These are phyloP conservation scores for Penicillium paneum DNA, from an alignment of 2,329 filamentous ascomycete species.

Conservation along the genomic window DNA sequence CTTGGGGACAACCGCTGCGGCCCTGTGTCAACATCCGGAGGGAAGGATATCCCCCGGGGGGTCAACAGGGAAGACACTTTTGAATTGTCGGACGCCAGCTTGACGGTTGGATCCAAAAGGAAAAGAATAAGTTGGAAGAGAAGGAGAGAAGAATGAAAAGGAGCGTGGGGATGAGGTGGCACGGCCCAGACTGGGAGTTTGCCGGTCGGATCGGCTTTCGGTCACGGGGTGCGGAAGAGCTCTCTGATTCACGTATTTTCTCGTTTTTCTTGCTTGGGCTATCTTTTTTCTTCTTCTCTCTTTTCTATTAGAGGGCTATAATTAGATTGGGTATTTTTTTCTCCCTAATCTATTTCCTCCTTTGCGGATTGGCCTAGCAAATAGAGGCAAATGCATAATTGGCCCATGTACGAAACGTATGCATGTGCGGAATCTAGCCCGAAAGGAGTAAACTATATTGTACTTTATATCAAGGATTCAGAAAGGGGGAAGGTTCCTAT, in stretches of 20 bases:
- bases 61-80: slow-evolving; percentile 93
- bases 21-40: slow-evolving; percentile 73
- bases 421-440: slow-evolving; percentile 10
- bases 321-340: not conserved
- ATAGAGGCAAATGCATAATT: not conserved
- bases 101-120: slow-evolving; percentile 11
- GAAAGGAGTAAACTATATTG: not conserved
- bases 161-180: slow-evolving; percentile 30
- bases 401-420: not conserved
- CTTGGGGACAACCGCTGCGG: slow-evolving; percentile 55
- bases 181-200: slow-evolving; percentile 23
- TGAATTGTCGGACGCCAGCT: slow-evolving; percentile 59
- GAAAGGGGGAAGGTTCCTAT: not conserved
- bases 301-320: not conserved
- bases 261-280: slow-evolving; percentile 4
- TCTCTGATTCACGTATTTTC: slow-evolving; percentile 4
- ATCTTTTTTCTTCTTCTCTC: not conserved
- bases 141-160: slow-evolving; percentile 23
- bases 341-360: not conserved
- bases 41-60: slow-evolving; percentile 86
- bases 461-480: not conserved
- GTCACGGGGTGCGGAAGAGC: slow-evolving; percentile 19
- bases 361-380: not conserved
- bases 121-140: slow-evolving; percentile 19
- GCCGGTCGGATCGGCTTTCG: slow-evolving; percentile 21